These are phyloP conservation scores for Fraxinus platypoda DNA, from an alignment of 305 asterid species.

Conservation along the genomic window DNA sequence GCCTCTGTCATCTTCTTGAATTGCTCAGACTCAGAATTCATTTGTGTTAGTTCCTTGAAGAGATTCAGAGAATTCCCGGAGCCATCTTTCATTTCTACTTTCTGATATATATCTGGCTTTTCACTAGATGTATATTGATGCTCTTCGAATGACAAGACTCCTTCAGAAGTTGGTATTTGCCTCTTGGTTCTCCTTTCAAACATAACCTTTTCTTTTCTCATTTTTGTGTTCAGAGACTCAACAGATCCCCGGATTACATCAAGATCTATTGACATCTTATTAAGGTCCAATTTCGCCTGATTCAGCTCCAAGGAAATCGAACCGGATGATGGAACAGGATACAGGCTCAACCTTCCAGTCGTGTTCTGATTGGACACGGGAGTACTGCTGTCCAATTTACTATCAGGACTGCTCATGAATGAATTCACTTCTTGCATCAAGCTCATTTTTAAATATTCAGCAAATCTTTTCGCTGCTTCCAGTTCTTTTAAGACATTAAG, in stretches of 20 bases:
- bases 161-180: conserved; percentile 25
- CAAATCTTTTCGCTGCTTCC: conserved; percentile 59
- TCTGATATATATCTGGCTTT: conserved; percentile 1
- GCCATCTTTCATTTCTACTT: conserved; percentile 1
- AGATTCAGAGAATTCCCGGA: conserved; percentile 18
- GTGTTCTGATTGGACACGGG: conserved; percentile 9
- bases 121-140: neutral
- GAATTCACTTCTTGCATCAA: conserved; percentile 52
- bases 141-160: conserved; percentile 9
- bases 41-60: conserved; percentile 26
- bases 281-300: conserved; percentile 64
- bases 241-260: conserved; percentile 72
- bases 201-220: conserved; percentile 42
- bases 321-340: conserved; percentile 48
- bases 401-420: conserved; percentile 35
- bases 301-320: conserved; percentile 50
- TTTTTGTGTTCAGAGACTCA: conserved; percentile 60
- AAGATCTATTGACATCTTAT: conserved; percentile 61
- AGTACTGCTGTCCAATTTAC: conserved; percentile 14
- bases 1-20: conserved; percentile 85
- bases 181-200: conserved; percentile 26
- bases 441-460: conserved; percentile 55
- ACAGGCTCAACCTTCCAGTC: conserved; percentile 28
- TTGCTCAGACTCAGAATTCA: conserved; percentile 66
- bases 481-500: conserved; percentile 64